A percentile compares a stretch with the other conserved stretches of the same genome.
These are phyloP conservation scores for Pogostemon cablin DNA, from an alignment of 257 asterid species.

Conservation along the genomic window DNA sequence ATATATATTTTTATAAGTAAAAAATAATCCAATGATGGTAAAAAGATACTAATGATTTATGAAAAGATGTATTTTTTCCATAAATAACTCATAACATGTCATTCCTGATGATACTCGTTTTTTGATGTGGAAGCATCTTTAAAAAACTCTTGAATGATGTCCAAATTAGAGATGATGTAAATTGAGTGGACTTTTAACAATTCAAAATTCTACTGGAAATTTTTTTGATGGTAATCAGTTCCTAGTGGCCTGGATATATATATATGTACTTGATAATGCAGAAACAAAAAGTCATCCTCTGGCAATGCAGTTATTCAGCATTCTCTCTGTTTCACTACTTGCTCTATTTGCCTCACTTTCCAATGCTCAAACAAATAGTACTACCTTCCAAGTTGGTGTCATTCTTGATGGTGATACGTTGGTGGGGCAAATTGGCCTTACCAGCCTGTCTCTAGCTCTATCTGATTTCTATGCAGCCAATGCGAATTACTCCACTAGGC, in stretches of 20 bases:
- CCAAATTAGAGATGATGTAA: neutral
- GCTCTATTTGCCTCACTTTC: conserved; percentile 22
- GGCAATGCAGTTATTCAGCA: neutral
- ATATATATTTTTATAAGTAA: neutral
- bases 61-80: neutral
- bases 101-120: neutral
- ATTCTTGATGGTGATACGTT: conserved; percentile 38
- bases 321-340: conserved; percentile 17
- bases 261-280: neutral
- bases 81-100: neutral
- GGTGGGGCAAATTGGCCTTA: conserved; percentile 38
- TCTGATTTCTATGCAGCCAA: conserved; percentile 36
- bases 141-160: neutral
- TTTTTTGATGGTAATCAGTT: neutral
- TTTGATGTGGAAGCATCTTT: neutral
- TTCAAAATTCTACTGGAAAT: neutral
- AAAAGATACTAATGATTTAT: no score
- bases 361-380: conserved; percentile 27
- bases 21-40: no score
- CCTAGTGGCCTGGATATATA: neutral
- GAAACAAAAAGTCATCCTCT: neutral
- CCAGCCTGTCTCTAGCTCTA: conserved; percentile 39
- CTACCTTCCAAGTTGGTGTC: conserved; percentile 36
- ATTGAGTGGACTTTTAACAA: conserved; percentile 10
- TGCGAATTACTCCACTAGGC: conserved; percentile 32